Evolutionary conservation across 78 protist species (phyloP), one percentile per base, ranked within the genome.

Genomic region (Dictyostelium discoideum): DNA sequence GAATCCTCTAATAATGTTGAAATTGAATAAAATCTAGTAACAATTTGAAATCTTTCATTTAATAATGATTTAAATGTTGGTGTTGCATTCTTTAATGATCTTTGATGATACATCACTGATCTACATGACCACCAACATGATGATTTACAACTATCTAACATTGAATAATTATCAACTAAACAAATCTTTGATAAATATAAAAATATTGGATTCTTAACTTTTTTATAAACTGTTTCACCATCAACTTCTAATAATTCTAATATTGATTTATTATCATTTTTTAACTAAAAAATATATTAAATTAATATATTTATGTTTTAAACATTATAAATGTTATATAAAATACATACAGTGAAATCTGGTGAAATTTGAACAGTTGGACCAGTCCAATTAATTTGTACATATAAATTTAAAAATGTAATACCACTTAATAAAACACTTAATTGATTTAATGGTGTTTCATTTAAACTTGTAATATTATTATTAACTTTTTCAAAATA

Each of bases 381-480:
- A n/a, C 95, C 95, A 32, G 95, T 90, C 95, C 95, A 90, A 82
- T 90, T 90, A 40, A 90, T 72, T 50, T 90, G 95, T 24, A 90
- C 84, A 73, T 72, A 90, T 54, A 90, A 67, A 72, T 90, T 90
- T 69, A 90, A 90, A 50, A 90, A 82, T 72, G 95, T 82, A 50
- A 90, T 82, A 90, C 95, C 95, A 46, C 48, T 13, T 69, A 90
- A 46, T 50, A 90, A 82, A 22, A 90, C 11, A 13, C 29, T 13
- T 40, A 90, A 29, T 82, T 80, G 95, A 50, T 90, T 67, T 69
- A 24, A 22, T 72, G 74, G 63, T 11, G 65, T n/a, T 24, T 88
- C 94, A 46, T 14, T 42, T 72, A 90, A 73, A 29, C 39, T 46
- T n/a, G 14, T 42, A 48, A 90, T 90, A 14, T 80, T 82, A 37